Evolutionary conservation across 1,284 basidiomycete genomes (phyloP).

Genomic region (Marasmius fiardii): DNA sequence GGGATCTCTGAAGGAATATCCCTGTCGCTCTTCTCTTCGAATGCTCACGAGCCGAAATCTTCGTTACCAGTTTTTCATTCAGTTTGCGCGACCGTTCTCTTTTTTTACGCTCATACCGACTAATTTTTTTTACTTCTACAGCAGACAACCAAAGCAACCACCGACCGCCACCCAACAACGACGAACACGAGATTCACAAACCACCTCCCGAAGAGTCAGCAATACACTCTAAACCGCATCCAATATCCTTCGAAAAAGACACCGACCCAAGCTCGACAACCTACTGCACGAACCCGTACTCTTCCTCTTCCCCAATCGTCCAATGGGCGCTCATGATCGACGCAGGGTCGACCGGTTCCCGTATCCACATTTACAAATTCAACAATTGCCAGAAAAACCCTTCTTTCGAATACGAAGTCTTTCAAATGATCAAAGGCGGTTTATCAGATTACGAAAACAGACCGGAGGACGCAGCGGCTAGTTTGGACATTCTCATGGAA

Average conservation of each 20-base stretch:
- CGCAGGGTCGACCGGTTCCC: slow-evolving; percentile 94
- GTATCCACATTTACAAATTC: slow-evolving; percentile 99
- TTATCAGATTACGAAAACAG: slow-evolving; percentile 65
- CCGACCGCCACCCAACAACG: slow-evolving; percentile 1
- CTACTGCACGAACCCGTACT: slow-evolving; percentile 60
- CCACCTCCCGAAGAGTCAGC: slow-evolving; percentile 7
- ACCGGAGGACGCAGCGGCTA: slow-evolving; percentile 72
- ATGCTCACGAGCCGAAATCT: no score
- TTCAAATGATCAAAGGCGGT: slow-evolving; percentile 82
- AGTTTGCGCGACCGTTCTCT: no score
- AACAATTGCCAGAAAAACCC: slow-evolving; percentile 84
- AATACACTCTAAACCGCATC: slow-evolving; percentile 21
- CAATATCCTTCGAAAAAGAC: slow-evolving; percentile 58
- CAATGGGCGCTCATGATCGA: slow-evolving; percentile 98
- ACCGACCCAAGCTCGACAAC: slow-evolving; percentile 63
- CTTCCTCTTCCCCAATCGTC: slow-evolving; percentile 52
- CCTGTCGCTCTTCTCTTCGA: no score
- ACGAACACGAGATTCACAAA: slow-evolving; percentile 7
- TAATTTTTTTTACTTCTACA: background rate
- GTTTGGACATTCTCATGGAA: slow-evolving; percentile 79
- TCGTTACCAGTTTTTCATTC: no score
- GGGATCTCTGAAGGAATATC: no score
- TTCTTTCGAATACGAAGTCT: slow-evolving; percentile 90
- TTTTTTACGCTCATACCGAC: no score
- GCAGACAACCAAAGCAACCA: background rate